These are phyloP conservation scores for Mycosphaerella sp. DNA, from an alignment of 2,329 filamentous ascomycete species.

Conservation along the genomic window DNA sequence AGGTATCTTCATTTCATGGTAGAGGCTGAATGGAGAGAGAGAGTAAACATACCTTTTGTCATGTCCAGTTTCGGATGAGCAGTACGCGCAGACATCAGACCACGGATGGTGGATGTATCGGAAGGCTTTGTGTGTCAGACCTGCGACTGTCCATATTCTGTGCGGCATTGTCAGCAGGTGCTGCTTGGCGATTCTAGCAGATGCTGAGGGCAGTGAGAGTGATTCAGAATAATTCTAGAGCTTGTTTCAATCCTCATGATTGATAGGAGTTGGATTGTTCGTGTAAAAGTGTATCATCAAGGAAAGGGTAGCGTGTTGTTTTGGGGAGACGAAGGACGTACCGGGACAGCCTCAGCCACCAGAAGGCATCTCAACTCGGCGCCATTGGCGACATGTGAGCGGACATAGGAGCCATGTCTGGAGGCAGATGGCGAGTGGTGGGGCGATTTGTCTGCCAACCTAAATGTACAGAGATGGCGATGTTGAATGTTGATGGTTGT, in stretches of 20 bases:
- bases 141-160: not conserved
- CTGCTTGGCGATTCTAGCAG: not conserved
- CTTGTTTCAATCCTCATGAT: conserved; percentile 39
- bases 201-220: not conserved
- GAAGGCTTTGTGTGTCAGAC: too few species aligned
- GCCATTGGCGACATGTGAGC: not conserved
- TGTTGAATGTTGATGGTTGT: not conserved
- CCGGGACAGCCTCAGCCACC: not conserved
- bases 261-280: conserved; percentile 57
- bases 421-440: too few species aligned
- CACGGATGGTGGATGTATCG: too few species aligned
- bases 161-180: not conserved
- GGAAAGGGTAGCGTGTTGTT: conserved; percentile 2
- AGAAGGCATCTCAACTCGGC: not conserved
- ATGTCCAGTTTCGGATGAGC: not conserved
- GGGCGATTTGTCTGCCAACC: not conserved
- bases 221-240: conserved; percentile 55
- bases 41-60: conserved; percentile 19
- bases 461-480: not conserved
- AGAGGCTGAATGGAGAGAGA: not conserved
- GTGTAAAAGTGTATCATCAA: conserved; percentile 30
- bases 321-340: conserved; percentile 5
- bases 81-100: not conserved
- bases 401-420: too few species aligned
- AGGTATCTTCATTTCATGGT: conserved; percentile 50